Evolutionary conservation across 805 yeast species (phyloP).

Genomic region (Candida xyloterini): DNA sequence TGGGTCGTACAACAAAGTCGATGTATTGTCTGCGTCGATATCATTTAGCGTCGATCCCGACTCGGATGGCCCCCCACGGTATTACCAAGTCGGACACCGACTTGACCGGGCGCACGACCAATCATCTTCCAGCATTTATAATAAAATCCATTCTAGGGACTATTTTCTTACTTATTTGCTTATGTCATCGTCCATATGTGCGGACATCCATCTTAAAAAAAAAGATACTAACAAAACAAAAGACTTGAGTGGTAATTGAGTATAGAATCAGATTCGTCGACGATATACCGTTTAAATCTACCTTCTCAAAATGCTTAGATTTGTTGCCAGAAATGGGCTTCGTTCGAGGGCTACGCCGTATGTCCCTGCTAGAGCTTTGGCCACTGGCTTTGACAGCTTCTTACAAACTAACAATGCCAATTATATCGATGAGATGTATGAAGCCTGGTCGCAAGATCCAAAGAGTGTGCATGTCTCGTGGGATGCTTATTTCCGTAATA

Average conservation of each 20-base stretch:
- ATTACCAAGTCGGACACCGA: constrained; percentile 16
- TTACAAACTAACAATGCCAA: constrained; percentile 80
- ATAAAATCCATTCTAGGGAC: constrained; percentile 2
- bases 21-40: not conserved
- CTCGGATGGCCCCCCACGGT: constrained; percentile 7
- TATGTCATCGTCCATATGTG: constrained; percentile 13
- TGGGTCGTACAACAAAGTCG: not conserved
- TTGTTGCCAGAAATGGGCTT: constrained; percentile 23
- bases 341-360: constrained; percentile 17
- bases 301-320: constrained; percentile 27
- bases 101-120: constrained; percentile 3
- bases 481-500: constrained; percentile 94
- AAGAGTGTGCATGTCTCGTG: constrained; percentile 89
- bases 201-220: constrained; percentile 2
- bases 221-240: constrained; percentile 2
- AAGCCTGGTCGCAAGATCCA: constrained; percentile 91
- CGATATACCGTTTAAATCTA: not conserved
- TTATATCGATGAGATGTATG: constrained; percentile 97
- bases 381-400: constrained; percentile 64
- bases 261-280: constrained; percentile 4
- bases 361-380: constrained; percentile 21
- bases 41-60: constrained; percentile 5
- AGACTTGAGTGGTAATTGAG: not conserved
- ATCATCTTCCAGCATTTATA: constrained; percentile 9
- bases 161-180: not conserved